Evolutionary conservation across 177 flowering plant genomes (phyloP).

Genomic region (Vitis hybrid): DNA sequence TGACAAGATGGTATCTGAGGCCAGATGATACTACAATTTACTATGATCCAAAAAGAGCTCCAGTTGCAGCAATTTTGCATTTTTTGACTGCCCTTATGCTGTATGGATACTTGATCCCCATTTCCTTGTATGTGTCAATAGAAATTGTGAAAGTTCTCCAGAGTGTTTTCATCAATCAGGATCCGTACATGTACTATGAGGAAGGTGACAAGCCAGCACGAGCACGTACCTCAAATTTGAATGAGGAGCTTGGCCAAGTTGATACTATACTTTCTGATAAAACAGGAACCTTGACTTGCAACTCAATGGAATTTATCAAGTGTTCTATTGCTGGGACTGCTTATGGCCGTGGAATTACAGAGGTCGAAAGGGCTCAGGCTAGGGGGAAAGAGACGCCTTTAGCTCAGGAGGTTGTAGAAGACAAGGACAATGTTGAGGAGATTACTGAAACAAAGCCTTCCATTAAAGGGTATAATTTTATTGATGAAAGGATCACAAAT

Average conservation of each 20-base stretch:
- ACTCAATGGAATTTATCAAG: constrained; percentile 64
- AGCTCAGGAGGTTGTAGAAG: constrained; percentile 16
- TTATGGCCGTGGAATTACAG: constrained; percentile 51
- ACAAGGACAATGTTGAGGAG: constrained; percentile 12
- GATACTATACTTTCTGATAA: constrained; percentile 60
- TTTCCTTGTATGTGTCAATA: constrained; percentile 54
- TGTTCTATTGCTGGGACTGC: constrained; percentile 51
- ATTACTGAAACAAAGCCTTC: constrained; percentile 20
- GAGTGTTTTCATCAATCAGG: constrained; percentile 49
- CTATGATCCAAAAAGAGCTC: constrained; percentile 38
- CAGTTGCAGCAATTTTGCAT: constrained; percentile 43
- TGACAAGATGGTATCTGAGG: constrained; percentile 57
- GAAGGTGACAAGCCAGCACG: constrained; percentile 52
- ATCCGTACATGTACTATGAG: constrained; percentile 48
- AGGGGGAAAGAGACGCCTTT: constrained; percentile 35
- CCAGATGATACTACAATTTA: constrained; percentile 47
- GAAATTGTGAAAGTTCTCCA: constrained; percentile 61
- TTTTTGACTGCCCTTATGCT: constrained; percentile 53
- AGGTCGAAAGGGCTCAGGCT: constrained; percentile 49
- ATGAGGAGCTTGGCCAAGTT: constrained; percentile 64
- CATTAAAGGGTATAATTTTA: constrained; percentile 50
- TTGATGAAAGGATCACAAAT: constrained; percentile 49
- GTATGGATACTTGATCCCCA: constrained; percentile 51
- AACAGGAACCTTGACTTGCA: constrained; percentile 62
- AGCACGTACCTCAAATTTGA: constrained; percentile 59